Conservation (phyloP, 768 basidiomycete species). For the Suillus lakei region DNA sequence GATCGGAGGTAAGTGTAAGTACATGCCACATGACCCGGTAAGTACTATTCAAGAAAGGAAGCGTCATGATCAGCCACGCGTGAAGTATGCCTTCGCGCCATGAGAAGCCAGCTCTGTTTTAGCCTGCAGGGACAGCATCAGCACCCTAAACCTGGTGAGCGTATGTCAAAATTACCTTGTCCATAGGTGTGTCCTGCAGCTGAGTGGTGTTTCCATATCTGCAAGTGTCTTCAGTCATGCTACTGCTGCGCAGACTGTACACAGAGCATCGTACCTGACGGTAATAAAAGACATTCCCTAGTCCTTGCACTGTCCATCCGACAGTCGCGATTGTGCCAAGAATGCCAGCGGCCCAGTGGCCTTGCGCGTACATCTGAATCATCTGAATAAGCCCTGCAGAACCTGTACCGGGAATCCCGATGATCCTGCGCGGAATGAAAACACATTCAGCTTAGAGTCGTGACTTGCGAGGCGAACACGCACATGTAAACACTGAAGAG, state of each 20-base stretch:
- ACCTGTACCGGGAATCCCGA: conserved; percentile 95
- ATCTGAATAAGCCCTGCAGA: conserved; percentile 95
- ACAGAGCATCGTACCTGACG: conserved; percentile 57
- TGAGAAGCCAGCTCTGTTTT: conserved; percentile 83
- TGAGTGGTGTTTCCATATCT: conserved; percentile 81
- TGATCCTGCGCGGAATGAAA: conserved; percentile 61
- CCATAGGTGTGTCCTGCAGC: conserved; percentile 88
- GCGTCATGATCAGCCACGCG: conserved; percentile 60
- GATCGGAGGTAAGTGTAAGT: conserved; percentile 18
- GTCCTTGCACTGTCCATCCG: conserved; percentile 87
- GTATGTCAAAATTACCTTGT: conserved; percentile 57
- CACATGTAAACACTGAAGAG: conserved; percentile 92
- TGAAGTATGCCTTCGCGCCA: conserved; percentile 89
- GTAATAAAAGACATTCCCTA: conserved; percentile 82
- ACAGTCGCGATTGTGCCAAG: conserved; percentile 80
- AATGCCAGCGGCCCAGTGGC: conserved; percentile 79
- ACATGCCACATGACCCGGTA: conserved; percentile 17
- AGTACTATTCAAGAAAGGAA: conserved; percentile 15
- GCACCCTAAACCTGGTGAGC: conserved; percentile 1
- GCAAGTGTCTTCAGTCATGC: conserved; percentile 14
- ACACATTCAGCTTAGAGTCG: conserved; percentile 29
- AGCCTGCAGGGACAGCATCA: conserved; percentile 53
- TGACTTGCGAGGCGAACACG: conserved; percentile 32
- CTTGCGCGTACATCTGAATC: conserved; percentile 75
- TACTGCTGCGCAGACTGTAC: conserved; percentile 20